Percentiles rank a stretch among this genome's conserved stretches.
These are phyloP conservation scores for Boletus sp. DNA, from an alignment of 768 basidiomycete genomes.

Conservation along the genomic window DNA sequence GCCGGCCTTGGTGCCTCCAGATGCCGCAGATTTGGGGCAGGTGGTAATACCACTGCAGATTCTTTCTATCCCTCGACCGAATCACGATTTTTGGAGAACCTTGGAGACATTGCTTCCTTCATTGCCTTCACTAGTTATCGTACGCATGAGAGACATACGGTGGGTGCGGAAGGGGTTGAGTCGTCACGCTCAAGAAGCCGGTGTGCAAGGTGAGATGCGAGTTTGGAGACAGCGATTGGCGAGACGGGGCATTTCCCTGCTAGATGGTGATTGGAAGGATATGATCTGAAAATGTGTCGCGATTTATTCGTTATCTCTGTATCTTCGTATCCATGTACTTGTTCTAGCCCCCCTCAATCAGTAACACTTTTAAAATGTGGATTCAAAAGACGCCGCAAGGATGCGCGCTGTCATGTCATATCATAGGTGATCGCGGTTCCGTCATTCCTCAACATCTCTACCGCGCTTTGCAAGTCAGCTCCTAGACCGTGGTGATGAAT, in stretches of 20 bases:
- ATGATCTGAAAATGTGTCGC: slow-evolving; percentile 18
- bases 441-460: slow-evolving; percentile 18
- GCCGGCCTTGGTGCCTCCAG: slow-evolving; percentile 43
- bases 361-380: neutral
- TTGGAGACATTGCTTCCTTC: slow-evolving; percentile 54
- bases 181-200: slow-evolving; percentile 61
- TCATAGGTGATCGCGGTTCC: neutral
- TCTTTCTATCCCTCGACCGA: slow-evolving; percentile 75
- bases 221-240: slow-evolving; percentile 66
- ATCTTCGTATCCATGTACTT: neutral
- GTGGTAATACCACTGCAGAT: slow-evolving; percentile 45
- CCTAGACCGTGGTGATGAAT: slow-evolving; percentile 50
- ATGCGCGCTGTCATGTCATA: neutral
- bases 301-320: slow-evolving; percentile 10
- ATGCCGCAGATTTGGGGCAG: slow-evolving; percentile 30
- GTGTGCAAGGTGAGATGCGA: slow-evolving; percentile 77
- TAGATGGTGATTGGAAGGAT: slow-evolving; percentile 73
- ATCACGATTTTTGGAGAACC: slow-evolving; percentile 50
- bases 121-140: slow-evolving; percentile 52
- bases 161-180: slow-evolving; percentile 72
- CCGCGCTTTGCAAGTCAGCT: slow-evolving; percentile 36
- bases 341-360: slow-evolving; percentile 4
- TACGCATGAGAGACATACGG: slow-evolving; percentile 64
- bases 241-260: slow-evolving; percentile 53
- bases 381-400: neutral